Evolutionary conservation across 371 early-diverging fungal genomes (phyloP), one percentile per base, ranked within the genome.

Genomic region (Rhizopus sp.): DNA sequence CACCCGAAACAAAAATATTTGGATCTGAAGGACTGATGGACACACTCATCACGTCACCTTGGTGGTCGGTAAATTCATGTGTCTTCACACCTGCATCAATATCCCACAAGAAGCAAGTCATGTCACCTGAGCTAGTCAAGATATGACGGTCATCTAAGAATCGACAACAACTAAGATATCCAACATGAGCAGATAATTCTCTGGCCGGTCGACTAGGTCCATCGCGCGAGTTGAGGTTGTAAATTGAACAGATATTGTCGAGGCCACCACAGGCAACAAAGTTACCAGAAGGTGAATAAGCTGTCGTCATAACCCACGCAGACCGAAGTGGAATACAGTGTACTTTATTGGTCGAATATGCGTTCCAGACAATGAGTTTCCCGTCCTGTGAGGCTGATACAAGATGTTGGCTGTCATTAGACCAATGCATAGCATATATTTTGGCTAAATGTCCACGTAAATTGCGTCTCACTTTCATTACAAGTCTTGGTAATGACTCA

Each of bases 391-490:
- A 97, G 17, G 98, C 98, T 45, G 92, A 91, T 6, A 98, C 97
- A 7, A 98, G 73, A 67, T 96, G 96, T 31, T 92, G 87, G 66
- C 91, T 92, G 75, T 96, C 96, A 13, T 80, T 79, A 1, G 95
- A 91, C 97, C 98, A 98, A 73, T 98, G 96, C 98, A 98, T 96
- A n/a, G 98, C 96, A 69, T 98, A 97, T 60, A 98, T 94, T 69
- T 98, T 98, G 35, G 97, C 97, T 50, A 97, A 78, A 77, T 98
- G 98, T 39, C 98, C 98, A 75, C 93, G 94, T 34, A 98, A 81
- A 32, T 91, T 93, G 55, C 97, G 84, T 31, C 96, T 90, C 56
- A 95, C 94, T 71, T 95, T 96, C 90, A 97, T 93, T 34, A 83
- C 84, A 46, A 94, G 78, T 44, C 94, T 82, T n/a, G 97, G 96